These are phyloP conservation scores for Dendrobium huoshanense DNA, from an alignment of 106 monocot species.

Conservation along the genomic window DNA sequence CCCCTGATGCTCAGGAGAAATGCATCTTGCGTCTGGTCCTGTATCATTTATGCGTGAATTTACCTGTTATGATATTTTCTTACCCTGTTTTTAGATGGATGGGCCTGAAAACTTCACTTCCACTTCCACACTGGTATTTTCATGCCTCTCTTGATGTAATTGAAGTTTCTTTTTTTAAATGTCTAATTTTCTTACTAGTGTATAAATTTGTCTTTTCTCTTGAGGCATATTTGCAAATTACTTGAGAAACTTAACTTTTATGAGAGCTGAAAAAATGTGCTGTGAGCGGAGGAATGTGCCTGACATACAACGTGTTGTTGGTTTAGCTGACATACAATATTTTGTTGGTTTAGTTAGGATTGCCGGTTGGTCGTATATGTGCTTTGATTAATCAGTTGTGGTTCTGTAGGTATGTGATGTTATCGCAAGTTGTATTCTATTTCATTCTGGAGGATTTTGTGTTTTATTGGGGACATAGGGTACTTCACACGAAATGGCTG, in stretches of 20 bases:
- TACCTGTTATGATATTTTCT: slow-evolving; percentile 76
- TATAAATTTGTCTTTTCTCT: background rate
- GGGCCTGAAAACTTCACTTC: slow-evolving; percentile 72
- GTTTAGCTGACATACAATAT: background rate
- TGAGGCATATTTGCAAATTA: background rate
- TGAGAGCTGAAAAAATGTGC: background rate
- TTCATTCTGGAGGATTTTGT: slow-evolving; percentile 72
- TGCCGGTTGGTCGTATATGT: background rate
- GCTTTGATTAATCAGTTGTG: background rate
- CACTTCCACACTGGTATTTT: slow-evolving; percentile 75
- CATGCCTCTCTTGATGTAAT: background rate
- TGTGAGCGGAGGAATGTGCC: background rate
- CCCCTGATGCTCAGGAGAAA: slow-evolving; percentile 50
- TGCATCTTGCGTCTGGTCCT: slow-evolving; percentile 63
- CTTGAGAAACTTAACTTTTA: background rate
- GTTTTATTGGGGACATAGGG: slow-evolving; percentile 75
- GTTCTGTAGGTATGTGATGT: slow-evolving; percentile 44
- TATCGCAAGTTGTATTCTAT: slow-evolving; percentile 56
- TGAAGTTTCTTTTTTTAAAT: background rate
- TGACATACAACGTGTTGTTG: background rate
- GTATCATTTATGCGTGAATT: slow-evolving; percentile 80
- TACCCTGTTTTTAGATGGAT: slow-evolving; percentile 83
- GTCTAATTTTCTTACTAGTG: background rate
- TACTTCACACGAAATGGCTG: slow-evolving; percentile 70
- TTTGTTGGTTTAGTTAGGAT: background rate